Evolutionary conservation across 179 eudicot genomes (phyloP), one percentile per base, ranked within the genome.

Genomic region (Carnegiea gigantea): DNA sequence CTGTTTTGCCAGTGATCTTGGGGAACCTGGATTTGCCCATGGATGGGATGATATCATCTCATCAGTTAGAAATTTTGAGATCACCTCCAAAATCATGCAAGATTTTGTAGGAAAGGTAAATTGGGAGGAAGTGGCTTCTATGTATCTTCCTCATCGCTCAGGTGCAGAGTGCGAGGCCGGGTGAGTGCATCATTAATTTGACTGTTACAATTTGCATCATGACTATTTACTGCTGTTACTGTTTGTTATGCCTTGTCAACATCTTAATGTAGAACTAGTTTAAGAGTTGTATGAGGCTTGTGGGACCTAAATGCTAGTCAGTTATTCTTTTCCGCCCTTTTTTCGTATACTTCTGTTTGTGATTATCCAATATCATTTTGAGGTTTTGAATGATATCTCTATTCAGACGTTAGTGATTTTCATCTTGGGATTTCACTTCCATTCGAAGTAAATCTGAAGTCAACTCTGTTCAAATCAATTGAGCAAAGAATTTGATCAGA

Each of bases 151-250:
- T 77, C 85, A 89, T 73, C 95, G 90, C 23, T 87, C 93, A 75
- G 97, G 92, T 85, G 90, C 85, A 68, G 99, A 95, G 90, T 95
- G 99, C 85, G 90, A 90, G 86, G 80, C 93, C 57, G 92, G 93
- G 98, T 94, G 84, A 81, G 62, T 76, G 75, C 70, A 71, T 67
- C 48, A 49, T 81, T 26, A 74, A 48, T 43, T 6, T 64, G 51
- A 75, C 44, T 60, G 51, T 57, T 20, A 73, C 59, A 57, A 28
- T 28, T 36, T 60, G 60, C 26, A n/a, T 23, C 70, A 28, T 44
- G 48, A 44, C 76, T 70, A 75, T 4, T 21, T 36, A 3, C 54
- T 72, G 48, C 12, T 38, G 33, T 46, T 79, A 12, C 28, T 73
- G 57, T 73, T 73, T 65, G 38, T 65, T 28, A 24, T 6, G 36